A percentile compares a stretch with the other conserved stretches of the same genome.
Conservation (phyloP, 192 early-diverging fungal species). For the Rhizophagus sp. region DNA sequence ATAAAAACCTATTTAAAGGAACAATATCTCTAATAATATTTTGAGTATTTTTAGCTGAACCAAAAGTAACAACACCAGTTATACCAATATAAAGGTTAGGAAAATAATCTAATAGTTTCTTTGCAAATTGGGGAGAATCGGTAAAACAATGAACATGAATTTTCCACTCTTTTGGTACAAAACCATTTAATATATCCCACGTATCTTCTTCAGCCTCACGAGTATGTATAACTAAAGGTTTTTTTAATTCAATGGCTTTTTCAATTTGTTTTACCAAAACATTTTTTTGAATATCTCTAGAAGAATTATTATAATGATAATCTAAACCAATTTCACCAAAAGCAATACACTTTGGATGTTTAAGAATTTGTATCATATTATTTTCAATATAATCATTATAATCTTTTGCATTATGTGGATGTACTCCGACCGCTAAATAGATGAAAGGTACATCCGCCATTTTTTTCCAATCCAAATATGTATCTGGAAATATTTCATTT, state of each 20-base stretch:
- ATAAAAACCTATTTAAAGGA: constrained; percentile 19
- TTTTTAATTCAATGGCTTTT: constrained; percentile 11
- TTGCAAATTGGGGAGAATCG: constrained; percentile 26
- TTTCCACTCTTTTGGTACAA: constrained; percentile 26
- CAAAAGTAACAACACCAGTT: constrained; percentile 30
- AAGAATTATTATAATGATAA: constrained; percentile 32
- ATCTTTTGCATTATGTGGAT: constrained; percentile 29
- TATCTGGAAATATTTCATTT: constrained; percentile 22
- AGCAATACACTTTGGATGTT: constrained; percentile 23
- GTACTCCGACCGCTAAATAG: constrained; percentile 25
- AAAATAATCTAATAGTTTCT: constrained; percentile 19
- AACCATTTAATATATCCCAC: constrained; percentile 11
- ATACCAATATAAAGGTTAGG: constrained; percentile 31
- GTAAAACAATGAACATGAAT: constrained; percentile 34
- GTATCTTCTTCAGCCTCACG: constrained; percentile 33
- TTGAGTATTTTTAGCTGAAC: constrained; percentile 30
- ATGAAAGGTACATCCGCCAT: constrained; percentile 17
- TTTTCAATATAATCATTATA: constrained; percentile 28
- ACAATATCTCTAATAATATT: background rate
- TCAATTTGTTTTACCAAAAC: constrained; percentile 21
- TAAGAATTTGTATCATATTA: constrained; percentile 9
- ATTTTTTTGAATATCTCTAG: constrained; percentile 14
- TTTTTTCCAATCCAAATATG: constrained; percentile 23
- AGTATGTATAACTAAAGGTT: constrained; percentile 30
- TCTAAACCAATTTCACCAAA: constrained; percentile 29